These are phyloP conservation scores for Penstemon davidsonii DNA, from an alignment of 257 asterid species.

Conservation along the genomic window DNA sequence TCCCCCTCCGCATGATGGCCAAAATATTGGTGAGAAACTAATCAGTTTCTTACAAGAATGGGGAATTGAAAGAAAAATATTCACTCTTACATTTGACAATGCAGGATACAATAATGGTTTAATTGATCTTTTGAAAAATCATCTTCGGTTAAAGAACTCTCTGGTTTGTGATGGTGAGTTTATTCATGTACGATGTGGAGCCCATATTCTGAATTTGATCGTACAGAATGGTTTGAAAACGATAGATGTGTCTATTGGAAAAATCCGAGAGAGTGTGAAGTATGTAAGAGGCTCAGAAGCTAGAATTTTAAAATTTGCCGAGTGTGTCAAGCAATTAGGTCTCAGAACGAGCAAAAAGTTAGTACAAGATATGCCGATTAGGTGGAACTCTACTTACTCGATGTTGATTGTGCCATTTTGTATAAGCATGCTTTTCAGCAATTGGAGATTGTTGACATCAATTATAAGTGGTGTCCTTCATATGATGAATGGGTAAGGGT, in stretches of 20 bases:
- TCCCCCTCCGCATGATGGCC: not conserved
- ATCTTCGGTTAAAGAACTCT: not conserved
- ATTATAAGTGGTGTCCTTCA: no score
- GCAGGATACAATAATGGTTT: not conserved
- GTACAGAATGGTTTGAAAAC: not conserved
- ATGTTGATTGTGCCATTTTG: not conserved
- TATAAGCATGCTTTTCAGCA: no score
- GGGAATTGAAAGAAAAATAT: not conserved
- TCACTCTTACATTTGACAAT: not conserved
- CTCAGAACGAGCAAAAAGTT: not conserved
- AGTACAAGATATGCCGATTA: not conserved
- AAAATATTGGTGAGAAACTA: not conserved
- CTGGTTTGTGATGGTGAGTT: not conserved
- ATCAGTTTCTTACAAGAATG: not conserved
- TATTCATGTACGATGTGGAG: not conserved
- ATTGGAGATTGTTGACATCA: no score
- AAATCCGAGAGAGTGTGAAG: not conserved
- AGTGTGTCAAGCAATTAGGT: no score
- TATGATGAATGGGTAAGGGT: no score
- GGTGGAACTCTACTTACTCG: not conserved
- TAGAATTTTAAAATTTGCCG: not conserved
- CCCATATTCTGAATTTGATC: not conserved
- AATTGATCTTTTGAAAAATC: not conserved
- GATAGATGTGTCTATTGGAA: no score
- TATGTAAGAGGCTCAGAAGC: not conserved